These are phyloP conservation scores for Acanthamoeba culbertsoni DNA, from an alignment of 208 protist species.

Conservation along the genomic window DNA sequence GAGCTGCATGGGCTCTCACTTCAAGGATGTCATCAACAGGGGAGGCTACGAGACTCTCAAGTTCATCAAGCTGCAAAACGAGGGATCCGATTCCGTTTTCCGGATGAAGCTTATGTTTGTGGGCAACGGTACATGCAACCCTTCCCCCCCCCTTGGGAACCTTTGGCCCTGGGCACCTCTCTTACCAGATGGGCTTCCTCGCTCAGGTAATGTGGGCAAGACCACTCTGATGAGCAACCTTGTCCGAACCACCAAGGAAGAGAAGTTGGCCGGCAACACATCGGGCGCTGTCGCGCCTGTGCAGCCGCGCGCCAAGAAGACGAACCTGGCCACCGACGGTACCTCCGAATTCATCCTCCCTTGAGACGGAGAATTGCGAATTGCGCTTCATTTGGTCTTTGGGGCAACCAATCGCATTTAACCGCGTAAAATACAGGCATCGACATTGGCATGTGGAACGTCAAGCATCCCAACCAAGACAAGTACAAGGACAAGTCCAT, in stretches of 20 bases:
- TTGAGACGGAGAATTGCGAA: background rate
- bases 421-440: background rate
- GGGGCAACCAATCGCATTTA: background rate
- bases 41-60: constrained; percentile 16
- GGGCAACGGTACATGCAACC: background rate
- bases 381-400: background rate
- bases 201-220: constrained; percentile 56
- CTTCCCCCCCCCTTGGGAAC: background rate
- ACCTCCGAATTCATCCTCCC: background rate
- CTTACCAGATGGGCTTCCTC: background rate
- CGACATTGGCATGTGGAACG: constrained; percentile 52
- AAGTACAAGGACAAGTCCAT: constrained; percentile 55
- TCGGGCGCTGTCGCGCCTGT: background rate
- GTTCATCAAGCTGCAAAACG: constrained; percentile 17
- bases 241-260: background rate
- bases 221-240: constrained; percentile 49
- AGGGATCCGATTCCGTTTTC: background rate
- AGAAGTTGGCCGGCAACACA: background rate
- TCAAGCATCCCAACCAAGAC: constrained; percentile 56
- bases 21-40: background rate
- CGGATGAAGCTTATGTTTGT: constrained; percentile 62
- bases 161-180: background rate
- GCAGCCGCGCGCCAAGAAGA: background rate
- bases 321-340: constrained; percentile 54
- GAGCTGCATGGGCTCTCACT: constrained; percentile 48